Evolutionary conservation across 768 basidiomycete genomes (phyloP), one percentile per base, ranked within the genome.

Genomic region (Pleurotus salmoneostramineus): DNA sequence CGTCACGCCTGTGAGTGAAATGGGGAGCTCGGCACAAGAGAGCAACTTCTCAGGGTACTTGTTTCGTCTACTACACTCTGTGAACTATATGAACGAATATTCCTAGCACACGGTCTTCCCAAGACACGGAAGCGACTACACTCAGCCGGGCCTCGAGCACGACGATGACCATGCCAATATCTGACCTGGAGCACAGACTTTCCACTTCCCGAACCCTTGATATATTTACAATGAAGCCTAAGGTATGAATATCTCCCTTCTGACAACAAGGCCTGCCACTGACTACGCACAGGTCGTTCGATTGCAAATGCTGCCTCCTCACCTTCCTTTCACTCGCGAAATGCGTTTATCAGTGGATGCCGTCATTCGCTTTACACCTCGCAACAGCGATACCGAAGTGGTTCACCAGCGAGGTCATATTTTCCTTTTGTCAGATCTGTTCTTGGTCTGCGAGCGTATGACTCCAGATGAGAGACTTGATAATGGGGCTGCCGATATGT

Each of bases 181-280:
- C 82, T 31, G 91, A 95, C 62, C 80, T 99, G 12, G 96, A 98
- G 68, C 76, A 81, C 35, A 78, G 92, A 31, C 77, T 99, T 35
- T 80, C 86, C 32, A 88, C 92, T 0, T 83, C 88, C 33, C 77
- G 82, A 15, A 92, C 92, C 6, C 73, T 98, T 32, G 97, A 99
- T 69, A 87, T 99, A 46, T 99, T 99, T 70, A 92, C 93, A 1
- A 96, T 99, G 94, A 82, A 83, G 61, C 89, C 89, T 0, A 95
- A 93, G 83, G 96, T 93, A 61, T 27, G 21, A 27, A 27, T 60
- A 14, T 61, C 62, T 50, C 27, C 11, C 6, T 46, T 57, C 4
- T 11, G n/a, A 14, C 21, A 27, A 27, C 21, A 27, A 27, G 21
- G 1, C 3, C 21, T 27, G 21, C 21, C 21, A 27, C 55, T 60